phyloP scores from a whole-genome alignment of 345 rosid species.

The Viola odorata region DNA sequence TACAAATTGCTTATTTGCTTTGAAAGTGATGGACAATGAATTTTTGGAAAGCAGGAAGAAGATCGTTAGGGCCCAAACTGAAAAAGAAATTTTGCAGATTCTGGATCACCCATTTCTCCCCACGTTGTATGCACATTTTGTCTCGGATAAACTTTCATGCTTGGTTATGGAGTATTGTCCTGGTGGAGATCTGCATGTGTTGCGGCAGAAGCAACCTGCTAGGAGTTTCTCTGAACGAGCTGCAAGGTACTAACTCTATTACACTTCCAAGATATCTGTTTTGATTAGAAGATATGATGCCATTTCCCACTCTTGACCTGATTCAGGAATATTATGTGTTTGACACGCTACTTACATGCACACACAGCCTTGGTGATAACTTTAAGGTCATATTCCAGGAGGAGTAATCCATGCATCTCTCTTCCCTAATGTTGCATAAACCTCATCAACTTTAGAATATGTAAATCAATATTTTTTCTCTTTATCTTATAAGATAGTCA shows the following conservation, averaged over 20 bases:
- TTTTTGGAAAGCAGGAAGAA: constrained; percentile 62
- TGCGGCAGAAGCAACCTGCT: constrained; percentile 61
- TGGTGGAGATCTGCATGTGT: constrained; percentile 73
- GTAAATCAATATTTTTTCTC: too few relatives aligned
- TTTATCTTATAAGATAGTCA: too few relatives aligned
- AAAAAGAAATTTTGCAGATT: constrained; percentile 71
- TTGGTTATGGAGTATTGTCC: constrained; percentile 83
- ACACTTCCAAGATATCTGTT: constrained; percentile 3
- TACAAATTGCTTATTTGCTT: constrained; percentile 55
- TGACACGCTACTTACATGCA: background rate
- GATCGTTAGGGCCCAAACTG: constrained; percentile 65
- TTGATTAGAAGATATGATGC: background rate
- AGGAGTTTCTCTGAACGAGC: constrained; percentile 69
- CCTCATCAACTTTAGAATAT: too few relatives aligned
- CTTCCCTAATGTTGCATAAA: too few relatives aligned
- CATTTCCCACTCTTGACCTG: background rate
- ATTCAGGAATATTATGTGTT: background rate
- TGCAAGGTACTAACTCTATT: constrained; percentile 38
- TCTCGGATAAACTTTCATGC: constrained; percentile 60
- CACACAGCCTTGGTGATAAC: too few relatives aligned
- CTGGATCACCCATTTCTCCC: constrained; percentile 86
- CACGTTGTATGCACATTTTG: constrained; percentile 57
- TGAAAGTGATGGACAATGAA: constrained; percentile 73
- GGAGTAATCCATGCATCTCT: too few relatives aligned
- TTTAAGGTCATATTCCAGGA: too few relatives aligned